Evolutionary conservation across 2,329 filamentous ascomycete genomes (phyloP).

Genomic region (Aspergillus caelatus): DNA sequence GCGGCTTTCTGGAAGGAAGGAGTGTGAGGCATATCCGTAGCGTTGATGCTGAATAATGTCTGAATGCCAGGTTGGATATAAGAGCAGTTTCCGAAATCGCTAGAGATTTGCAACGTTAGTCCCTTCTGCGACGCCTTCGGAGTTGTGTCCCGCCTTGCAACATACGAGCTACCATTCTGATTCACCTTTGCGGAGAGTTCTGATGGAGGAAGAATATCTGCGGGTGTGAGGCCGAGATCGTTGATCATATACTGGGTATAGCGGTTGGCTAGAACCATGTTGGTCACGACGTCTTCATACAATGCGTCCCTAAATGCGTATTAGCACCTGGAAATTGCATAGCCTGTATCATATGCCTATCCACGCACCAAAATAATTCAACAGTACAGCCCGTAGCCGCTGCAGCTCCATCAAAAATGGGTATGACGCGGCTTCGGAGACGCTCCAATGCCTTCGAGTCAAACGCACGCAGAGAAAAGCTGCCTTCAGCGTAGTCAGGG

Average conservation of each 20-base stretch:
- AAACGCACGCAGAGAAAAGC: constrained; percentile 1
- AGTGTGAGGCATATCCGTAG: neutral
- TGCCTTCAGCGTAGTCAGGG: neutral
- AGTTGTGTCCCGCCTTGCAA: neutral
- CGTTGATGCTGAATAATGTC: neutral
- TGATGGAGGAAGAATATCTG: neutral
- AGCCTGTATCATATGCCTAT: neutral
- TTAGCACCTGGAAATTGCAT: neutral
- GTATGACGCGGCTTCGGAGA: neutral
- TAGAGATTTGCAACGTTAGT: neutral
- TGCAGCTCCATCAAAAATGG: neutral
- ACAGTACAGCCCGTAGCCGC: neutral
- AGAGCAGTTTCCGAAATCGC: neutral
- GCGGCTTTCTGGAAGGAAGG: neutral
- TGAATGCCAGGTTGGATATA: neutral
- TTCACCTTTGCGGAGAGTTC: neutral
- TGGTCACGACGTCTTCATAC: neutral
- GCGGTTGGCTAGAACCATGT: neutral
- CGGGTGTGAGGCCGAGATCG: neutral
- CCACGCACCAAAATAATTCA: neutral
- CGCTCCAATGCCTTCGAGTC: neutral
- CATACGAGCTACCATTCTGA: constrained; percentile 1
- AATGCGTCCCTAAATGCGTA: neutral
- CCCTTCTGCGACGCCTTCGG: neutral
- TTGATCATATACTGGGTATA: neutral